phyloP scores from a whole-genome alignment of 1,284 basidiomycete genomes.

The Moniliophthora roreri region DNA sequence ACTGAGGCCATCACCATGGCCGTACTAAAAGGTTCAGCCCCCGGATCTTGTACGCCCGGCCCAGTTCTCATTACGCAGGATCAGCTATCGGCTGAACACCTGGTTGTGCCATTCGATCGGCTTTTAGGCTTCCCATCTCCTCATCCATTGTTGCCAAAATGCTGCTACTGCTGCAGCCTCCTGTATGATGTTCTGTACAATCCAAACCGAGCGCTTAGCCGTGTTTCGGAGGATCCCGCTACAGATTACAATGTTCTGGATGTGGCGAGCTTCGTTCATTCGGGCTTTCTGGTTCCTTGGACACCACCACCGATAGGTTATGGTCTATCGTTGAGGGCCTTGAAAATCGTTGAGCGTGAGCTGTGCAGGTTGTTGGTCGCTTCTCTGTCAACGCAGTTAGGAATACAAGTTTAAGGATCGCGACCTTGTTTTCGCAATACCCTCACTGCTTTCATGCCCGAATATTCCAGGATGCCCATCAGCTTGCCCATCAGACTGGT shows the following conservation, averaged over 20 bases:
- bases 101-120: conserved; percentile 1
- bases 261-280: conserved; percentile 2
- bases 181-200: conserved; percentile 11
- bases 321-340: conserved; percentile 7
- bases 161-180: conserved; percentile 19
- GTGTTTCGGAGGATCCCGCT: neutral
- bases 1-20: neutral
- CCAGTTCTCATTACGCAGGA: neutral
- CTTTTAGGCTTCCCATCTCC: conserved; percentile 6
- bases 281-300: conserved; percentile 15
- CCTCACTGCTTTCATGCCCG: too few species aligned
- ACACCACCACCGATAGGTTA: conserved; percentile 17
- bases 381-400: neutral
- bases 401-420: neutral
- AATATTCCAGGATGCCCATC: too few species aligned
- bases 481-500: too few species aligned
- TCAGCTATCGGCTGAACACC: neutral
- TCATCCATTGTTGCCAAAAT: conserved; percentile 8
- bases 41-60: neutral
- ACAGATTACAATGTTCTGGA: neutral
- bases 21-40: conserved; percentile 1
- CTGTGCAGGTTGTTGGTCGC: conserved; percentile 6
- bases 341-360: conserved; percentile 9
- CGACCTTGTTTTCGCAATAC: too few species aligned
- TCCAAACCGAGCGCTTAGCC: neutral